A percentile compares a stretch with the other conserved stretches of the same genome.
phyloP scores from a whole-genome alignment of 148 eudicot species.

The Pouteria glomerata region DNA sequence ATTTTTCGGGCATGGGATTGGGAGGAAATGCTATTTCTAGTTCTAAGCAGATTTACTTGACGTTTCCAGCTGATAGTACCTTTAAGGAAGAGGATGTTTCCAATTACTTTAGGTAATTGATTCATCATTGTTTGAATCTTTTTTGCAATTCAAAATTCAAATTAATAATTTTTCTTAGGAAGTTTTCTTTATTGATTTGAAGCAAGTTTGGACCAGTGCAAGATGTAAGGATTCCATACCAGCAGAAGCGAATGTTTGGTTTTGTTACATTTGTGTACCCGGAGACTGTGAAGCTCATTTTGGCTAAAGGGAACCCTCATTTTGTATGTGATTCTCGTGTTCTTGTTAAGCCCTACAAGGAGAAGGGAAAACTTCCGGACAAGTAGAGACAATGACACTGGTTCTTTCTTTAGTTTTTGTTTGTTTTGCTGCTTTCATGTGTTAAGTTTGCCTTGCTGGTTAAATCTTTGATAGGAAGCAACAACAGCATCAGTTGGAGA shows the following conservation, averaged over 20 bases:
- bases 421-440: neutral
- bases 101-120: conserved; percentile 63
- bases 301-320: conserved; percentile 94
- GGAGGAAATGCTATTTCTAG: conserved; percentile 38
- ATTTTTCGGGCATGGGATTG: conserved; percentile 48
- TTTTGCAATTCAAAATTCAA: neutral
- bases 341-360: conserved; percentile 96
- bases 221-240: conserved; percentile 96
- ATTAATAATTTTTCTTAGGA: conserved; percentile 5
- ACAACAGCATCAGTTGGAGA: conserved; percentile 52
- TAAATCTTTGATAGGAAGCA: conserved; percentile 14
- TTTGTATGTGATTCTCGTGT: conserved; percentile 97
- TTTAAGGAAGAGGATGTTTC: conserved; percentile 95
- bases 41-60: conserved; percentile 81
- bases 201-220: conserved; percentile 89
- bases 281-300: conserved; percentile 74
- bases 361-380: conserved; percentile 82
- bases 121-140: neutral
- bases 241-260: conserved; percentile 96
- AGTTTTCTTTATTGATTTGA: conserved; percentile 18
- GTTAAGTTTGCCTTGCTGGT: neutral
- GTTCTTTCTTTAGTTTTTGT: neutral
- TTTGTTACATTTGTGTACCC: conserved; percentile 85
- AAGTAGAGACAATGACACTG: conserved; percentile 29
- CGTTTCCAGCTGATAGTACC: conserved; percentile 92